These are phyloP conservation scores for Fusarium clavum DNA, from an alignment of 2,329 filamentous ascomycete genomes.

Conservation along the genomic window DNA sequence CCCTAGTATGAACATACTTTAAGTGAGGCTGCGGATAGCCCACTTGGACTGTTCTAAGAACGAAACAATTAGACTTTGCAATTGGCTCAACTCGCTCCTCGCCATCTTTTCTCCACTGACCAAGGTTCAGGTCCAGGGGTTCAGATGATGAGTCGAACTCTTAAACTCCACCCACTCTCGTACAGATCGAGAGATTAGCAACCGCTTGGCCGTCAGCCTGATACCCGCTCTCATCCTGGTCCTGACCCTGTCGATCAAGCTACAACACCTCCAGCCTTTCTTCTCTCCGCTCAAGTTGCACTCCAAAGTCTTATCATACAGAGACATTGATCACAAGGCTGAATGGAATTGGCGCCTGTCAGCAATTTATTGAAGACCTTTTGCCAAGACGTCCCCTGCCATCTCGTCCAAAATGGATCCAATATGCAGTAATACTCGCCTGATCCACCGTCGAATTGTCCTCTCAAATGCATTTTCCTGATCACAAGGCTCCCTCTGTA, in stretches of 20 bases:
- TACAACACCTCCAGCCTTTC: neutral
- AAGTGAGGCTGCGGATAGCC: neutral
- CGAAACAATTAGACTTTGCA: neutral
- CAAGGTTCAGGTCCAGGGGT: neutral
- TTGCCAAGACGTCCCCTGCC: constrained; percentile 15
- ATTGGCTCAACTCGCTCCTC: neutral
- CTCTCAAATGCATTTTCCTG: neutral
- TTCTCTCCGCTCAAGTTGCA: neutral
- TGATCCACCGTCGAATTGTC: constrained; percentile 6
- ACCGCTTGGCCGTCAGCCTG: constrained; percentile 4
- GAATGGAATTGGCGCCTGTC: neutral
- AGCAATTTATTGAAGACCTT: neutral
- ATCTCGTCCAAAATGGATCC: constrained; percentile 16
- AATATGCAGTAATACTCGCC: constrained; percentile 14
- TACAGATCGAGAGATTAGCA: constrained; percentile 17
- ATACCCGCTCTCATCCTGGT: neutral
- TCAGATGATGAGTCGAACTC: neutral
- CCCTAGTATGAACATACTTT: neutral
- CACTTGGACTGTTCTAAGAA: neutral
- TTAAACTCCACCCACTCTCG: neutral
- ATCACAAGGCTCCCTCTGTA: constrained; percentile 10
- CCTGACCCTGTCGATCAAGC: constrained; percentile 9
- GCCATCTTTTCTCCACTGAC: neutral
- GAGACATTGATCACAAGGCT: constrained; percentile 8
- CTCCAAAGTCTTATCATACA: neutral